Conservation (phyloP, 2,329 filamentous ascomycete species). For the Botrytis cinerea region DNA sequence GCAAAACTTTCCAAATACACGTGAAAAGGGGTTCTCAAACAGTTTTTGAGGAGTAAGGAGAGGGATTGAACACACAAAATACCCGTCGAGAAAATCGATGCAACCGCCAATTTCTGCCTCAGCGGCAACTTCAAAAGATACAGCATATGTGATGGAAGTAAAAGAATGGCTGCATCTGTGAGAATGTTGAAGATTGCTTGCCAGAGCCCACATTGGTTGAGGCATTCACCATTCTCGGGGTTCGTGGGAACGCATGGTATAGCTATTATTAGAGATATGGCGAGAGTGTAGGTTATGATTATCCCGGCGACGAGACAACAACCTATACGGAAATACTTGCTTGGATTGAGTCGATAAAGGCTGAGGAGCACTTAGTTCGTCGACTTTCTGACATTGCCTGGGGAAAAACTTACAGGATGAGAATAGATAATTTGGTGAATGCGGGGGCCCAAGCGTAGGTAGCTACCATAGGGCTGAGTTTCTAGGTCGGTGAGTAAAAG, state of each 20-base stretch:
- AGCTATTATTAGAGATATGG: conserved; percentile 1
- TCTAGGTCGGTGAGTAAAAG: not conserved
- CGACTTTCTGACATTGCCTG: too few relatives aligned
- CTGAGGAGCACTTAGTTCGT: not conserved
- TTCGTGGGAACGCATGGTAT: not conserved
- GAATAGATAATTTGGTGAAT: not conserved
- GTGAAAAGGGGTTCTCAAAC: not conserved
- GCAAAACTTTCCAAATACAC: not conserved
- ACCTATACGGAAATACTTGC: not conserved
- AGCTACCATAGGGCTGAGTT: conserved; percentile 1
- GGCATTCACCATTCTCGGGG: not conserved
- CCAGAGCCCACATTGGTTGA: not conserved
- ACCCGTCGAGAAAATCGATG: not conserved
- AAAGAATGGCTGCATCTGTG: not conserved
- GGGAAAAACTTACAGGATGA: not conserved
- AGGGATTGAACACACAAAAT: conserved; percentile 1
- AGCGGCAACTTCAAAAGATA: not conserved
- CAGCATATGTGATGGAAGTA: not conserved
- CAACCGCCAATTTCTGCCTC: not conserved
- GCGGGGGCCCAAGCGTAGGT: conserved; percentile 9
- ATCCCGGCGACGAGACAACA: not conserved
- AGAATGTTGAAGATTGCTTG: conserved; percentile 6
- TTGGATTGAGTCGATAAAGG: conserved; percentile 5
- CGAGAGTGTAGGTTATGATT: conserved; percentile 2
- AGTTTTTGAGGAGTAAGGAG: not conserved